phyloP scores from a whole-genome alignment of 805 yeast species.

The Starmerella roubikii region DNA sequence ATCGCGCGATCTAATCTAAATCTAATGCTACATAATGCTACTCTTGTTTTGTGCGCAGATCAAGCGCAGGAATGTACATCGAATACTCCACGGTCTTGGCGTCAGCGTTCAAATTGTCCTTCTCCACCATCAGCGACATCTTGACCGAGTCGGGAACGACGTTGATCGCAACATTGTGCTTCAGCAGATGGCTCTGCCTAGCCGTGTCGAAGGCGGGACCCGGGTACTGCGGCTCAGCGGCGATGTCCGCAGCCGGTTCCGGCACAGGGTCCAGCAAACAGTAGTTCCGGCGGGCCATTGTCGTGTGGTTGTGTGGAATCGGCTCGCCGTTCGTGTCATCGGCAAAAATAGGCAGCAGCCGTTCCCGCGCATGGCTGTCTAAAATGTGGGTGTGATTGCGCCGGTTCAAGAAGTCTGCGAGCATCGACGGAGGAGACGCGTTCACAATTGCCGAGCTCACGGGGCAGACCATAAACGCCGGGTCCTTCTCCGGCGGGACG shows the following conservation, averaged over 20 bases:
- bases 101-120: constrained; percentile 34
- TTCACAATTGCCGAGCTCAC: constrained; percentile 84
- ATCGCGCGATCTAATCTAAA: no score
- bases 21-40: neutral
- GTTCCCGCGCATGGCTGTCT: constrained; percentile 56
- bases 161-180: constrained; percentile 8
- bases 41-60: neutral
- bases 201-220: constrained; percentile 15
- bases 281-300: constrained; percentile 47
- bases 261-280: constrained; percentile 29
- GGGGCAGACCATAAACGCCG: constrained; percentile 65
- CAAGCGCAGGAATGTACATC: constrained; percentile 46
- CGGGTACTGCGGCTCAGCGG: constrained; percentile 5
- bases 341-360: constrained; percentile 58
- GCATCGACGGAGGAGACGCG: constrained; percentile 82
- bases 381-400: constrained; percentile 59
- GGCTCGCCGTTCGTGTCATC: constrained; percentile 41
- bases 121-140: constrained; percentile 62
- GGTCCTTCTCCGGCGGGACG: constrained; percentile 53
- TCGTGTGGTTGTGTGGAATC: constrained; percentile 35
- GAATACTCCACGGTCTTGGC: constrained; percentile 54
- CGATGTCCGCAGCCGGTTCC: constrained; percentile 2
- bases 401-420: constrained; percentile 60
- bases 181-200: constrained; percentile 1
- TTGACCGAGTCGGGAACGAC: constrained; percentile 37